Percentiles rank a stretch among this genome's conserved stretches.
Evolutionary conservation across 2,329 filamentous ascomycete species (phyloP).

Genomic region (Thielaviopsis euricoi): DNA sequence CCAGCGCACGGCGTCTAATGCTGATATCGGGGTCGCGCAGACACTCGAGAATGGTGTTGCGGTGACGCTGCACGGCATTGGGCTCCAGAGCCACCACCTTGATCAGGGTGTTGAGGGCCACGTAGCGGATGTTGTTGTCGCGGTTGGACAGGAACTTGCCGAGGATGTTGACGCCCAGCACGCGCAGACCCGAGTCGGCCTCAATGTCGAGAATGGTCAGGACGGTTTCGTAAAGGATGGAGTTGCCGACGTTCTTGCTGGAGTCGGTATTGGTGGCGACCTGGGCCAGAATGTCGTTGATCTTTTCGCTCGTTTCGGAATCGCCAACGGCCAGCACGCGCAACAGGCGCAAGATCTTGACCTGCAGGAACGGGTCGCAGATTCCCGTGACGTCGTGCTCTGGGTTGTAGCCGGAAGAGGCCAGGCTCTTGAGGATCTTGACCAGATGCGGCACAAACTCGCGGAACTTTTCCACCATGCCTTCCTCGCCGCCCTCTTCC

Average conservation of each 20-base stretch:
- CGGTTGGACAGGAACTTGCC: slow-evolving; percentile 97
- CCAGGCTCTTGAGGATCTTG: slow-evolving; percentile 78
- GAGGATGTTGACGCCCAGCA: slow-evolving; percentile 92
- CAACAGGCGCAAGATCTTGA: slow-evolving; percentile 80
- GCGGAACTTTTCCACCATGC: slow-evolving; percentile 79
- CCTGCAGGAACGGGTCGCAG: slow-evolving; percentile 92
- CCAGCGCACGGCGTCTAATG: slow-evolving; percentile 84
- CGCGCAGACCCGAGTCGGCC: slow-evolving; percentile 83
- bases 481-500: slow-evolving; percentile 76
- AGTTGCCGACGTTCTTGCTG: slow-evolving; percentile 96
- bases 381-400: slow-evolving; percentile 98
- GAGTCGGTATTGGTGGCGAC: slow-evolving; percentile 97
- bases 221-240: slow-evolving; percentile 93
- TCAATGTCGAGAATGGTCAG: slow-evolving; percentile 96
- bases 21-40: slow-evolving; percentile 94
- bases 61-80: slow-evolving; percentile 89
- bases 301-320: slow-evolving; percentile 77
- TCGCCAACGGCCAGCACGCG: slow-evolving; percentile 79
- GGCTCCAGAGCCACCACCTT: slow-evolving; percentile 97
- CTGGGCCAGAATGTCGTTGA: slow-evolving; percentile 95
- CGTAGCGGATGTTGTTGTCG: slow-evolving; percentile 98
- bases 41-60: slow-evolving; percentile 95
- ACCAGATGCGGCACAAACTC: slow-evolving; percentile 73
- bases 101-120: slow-evolving; percentile 90
- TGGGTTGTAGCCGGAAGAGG: slow-evolving; percentile 88